Base-by-base conservation (phyloP, 148 eudicot genomes). In the Simmondsia chinensis region DNA sequence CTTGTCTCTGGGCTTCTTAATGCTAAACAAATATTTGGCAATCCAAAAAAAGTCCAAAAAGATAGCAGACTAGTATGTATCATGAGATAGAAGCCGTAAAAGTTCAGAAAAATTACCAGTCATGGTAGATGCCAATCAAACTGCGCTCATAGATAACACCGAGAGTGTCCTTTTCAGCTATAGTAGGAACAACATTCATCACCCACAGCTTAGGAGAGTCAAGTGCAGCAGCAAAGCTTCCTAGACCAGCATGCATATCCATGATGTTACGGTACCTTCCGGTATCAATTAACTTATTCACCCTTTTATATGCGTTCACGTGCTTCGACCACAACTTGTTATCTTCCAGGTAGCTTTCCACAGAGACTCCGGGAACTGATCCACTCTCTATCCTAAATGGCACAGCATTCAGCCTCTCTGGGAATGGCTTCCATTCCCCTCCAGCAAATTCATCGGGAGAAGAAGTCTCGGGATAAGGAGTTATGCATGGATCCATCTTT, bases 221-320 rank as follows among this genome's bases (percentile, higher is more conserved):
- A 35, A 74, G 31, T 1, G 68, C 71, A 33, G 79, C 74, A 38
- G 71, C 79, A 54, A 73, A 73, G 36, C 79, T 64, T 37, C 79
- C 79, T 2, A 73, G 40, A 31, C 71, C 69, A 5, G 77, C 77
- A 72, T 72, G 66, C 77, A 72, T 72, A 34, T 72, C 77, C 77
- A 72, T 57, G 39, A 69, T 69, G 49, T 73, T 73, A 31, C 79
- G 79, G 37, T 69, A 74, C 59, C 79, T 69, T 52, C 75, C 79
- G 1, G 68, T 36, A 41, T 74, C 69, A 3, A 74, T 39, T 29
- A 74, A 35, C 46, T 74, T 74, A 51, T 69, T 74, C 11, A 74
- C 63, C 29, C 65, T 64, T 62, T 61, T 61, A 40, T 74, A 74
- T 20, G 64, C 47, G 10, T 48, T 53, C 1, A 74, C 59, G 54